phyloP scores from a whole-genome alignment of 2,329 filamentous ascomycete genomes.

The Ophiocordyceps sinensis region DNA sequence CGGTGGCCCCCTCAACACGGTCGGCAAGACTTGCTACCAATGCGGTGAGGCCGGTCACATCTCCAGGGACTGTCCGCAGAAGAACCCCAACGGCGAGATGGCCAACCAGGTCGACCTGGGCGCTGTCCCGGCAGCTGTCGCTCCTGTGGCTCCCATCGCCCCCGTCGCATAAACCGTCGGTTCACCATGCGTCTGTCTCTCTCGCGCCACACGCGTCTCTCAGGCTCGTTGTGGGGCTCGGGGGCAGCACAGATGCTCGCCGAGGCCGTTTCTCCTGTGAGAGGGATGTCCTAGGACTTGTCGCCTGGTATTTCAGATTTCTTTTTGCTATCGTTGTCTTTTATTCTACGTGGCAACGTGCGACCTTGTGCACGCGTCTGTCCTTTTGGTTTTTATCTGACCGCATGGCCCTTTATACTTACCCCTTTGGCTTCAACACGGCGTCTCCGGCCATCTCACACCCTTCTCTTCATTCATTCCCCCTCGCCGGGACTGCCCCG shows the following conservation, averaged over 20 bases:
- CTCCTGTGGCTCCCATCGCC: slow-evolving; percentile 30
- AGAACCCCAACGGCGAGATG: slow-evolving; percentile 39
- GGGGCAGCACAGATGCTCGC: slow-evolving; percentile 3
- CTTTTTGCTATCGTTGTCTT: not conserved
- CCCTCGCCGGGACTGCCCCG: slow-evolving; percentile 2
- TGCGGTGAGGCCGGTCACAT: slow-evolving; percentile 95
- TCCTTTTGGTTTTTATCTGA: slow-evolving; percentile 14
- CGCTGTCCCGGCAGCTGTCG: slow-evolving; percentile 25
- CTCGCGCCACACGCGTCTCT: not conserved
- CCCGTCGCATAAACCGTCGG: slow-evolving; percentile 19
- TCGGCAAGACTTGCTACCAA: slow-evolving; percentile 97
- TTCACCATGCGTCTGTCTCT: slow-evolving; percentile 4
- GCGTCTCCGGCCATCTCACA: slow-evolving; percentile 15
- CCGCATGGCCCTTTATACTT: slow-evolving; percentile 13
- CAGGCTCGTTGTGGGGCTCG: not conserved
- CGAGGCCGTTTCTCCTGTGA: slow-evolving; percentile 1
- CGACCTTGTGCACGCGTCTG: not conserved
- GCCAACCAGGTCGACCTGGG: slow-evolving; percentile 27
- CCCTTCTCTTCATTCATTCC: slow-evolving; percentile 7
- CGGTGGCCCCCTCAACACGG: slow-evolving; percentile 86
- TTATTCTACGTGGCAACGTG: not conserved
- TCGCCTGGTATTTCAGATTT: not conserved
- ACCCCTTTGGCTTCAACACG: slow-evolving; percentile 11
- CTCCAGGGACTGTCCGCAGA: slow-evolving; percentile 82
- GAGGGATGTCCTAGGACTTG: not conserved